Conservation (phyloP, 805 yeast genomes). For the Pichia eremophila region DNA sequence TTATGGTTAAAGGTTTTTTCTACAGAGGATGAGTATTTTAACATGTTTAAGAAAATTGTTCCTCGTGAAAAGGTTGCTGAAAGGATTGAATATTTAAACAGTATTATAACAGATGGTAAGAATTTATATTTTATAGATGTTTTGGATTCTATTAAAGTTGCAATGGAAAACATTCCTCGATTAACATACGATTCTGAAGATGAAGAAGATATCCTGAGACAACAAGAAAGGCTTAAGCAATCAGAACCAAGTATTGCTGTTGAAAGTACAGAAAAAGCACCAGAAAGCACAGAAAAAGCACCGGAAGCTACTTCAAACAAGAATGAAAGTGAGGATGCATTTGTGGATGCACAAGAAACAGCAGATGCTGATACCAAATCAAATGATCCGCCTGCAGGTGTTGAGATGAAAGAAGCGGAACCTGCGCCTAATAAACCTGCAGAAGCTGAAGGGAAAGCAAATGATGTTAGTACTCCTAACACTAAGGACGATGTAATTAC, state of each 20-base stretch:
- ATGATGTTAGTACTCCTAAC: neutral
- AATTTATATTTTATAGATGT: conserved; percentile 13
- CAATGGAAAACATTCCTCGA: conserved; percentile 1
- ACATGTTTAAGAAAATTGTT: conserved; percentile 11
- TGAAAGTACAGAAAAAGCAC: no score
- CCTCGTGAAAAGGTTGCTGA: conserved; percentile 8
- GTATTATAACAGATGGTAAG: conserved; percentile 19
- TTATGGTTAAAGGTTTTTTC: conserved; percentile 12
- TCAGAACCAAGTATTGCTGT: neutral
- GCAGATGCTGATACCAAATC: no score
- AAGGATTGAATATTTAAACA: conserved; percentile 15
- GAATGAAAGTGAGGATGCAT: no score
- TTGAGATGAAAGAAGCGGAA: no score
- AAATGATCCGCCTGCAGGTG: no score
- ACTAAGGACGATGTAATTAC: neutral
- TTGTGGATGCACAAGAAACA: no score
- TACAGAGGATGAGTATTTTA: conserved; percentile 12
- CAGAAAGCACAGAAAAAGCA: no score
- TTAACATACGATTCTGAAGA: conserved; percentile 8
- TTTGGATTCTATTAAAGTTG: conserved; percentile 6
- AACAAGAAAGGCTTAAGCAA: neutral
- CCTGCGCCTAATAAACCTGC: neutral
- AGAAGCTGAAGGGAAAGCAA: neutral
- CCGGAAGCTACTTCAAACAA: no score
- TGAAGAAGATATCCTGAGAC: conserved; percentile 3